phyloP scores from a whole-genome alignment of 805 yeast species.

The Saccharomyces mikatae region DNA sequence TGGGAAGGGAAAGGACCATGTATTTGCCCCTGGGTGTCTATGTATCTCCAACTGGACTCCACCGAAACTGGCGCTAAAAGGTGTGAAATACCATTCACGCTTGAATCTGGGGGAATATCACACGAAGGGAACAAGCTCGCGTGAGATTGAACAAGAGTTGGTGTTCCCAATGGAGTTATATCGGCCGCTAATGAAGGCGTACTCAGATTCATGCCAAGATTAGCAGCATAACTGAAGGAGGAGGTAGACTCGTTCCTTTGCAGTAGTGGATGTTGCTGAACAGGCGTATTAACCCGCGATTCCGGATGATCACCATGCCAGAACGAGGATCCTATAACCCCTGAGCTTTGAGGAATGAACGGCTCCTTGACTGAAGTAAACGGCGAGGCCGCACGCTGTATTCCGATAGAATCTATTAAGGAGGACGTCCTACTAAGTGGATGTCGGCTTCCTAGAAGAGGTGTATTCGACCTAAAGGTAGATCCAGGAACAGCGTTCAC shows the following conservation, averaged over 20 bases:
- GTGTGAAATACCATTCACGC: slow-evolving; percentile 2
- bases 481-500: neutral
- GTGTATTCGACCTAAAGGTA: neutral
- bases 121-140: neutral
- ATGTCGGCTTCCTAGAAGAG: neutral
- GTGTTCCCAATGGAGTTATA: slow-evolving; percentile 1
- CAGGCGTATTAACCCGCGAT: neutral
- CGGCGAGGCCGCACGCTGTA: slow-evolving; percentile 21
- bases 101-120: neutral
- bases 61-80: slow-evolving; percentile 22
- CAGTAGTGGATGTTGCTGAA: neutral
- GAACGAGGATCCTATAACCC: neutral
- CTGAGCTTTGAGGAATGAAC: neutral
- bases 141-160: slow-evolving; percentile 2
- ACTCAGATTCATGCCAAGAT: neutral
- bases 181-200: neutral
- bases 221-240: neutral
- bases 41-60: slow-evolving; percentile 60
- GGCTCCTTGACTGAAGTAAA: slow-evolving; percentile 2
- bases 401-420: slow-evolving; percentile 22
- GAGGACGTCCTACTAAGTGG: slow-evolving; percentile 18
- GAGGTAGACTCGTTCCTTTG: neutral
- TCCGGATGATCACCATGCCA: neutral
- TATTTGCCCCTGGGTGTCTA: slow-evolving; percentile 58
- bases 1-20: slow-evolving; percentile 83